These are phyloP conservation scores for Globisporangium spiculum DNA, from an alignment of 352 stramenopile species.

Conservation along the genomic window DNA sequence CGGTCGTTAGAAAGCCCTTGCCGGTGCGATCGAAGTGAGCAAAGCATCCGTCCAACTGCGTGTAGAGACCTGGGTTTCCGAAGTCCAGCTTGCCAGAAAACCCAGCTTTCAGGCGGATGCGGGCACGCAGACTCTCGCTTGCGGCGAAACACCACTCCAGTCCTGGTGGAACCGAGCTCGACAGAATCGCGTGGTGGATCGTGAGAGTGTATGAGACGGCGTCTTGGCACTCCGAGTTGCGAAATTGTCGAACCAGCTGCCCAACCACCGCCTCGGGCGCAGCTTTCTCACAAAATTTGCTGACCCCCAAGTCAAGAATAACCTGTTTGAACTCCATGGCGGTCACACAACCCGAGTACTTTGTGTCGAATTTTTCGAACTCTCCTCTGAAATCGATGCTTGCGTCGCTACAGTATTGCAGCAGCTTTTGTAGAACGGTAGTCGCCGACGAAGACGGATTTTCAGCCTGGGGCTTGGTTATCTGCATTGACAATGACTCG, in stretches of 20 bases:
- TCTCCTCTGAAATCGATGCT: slow-evolving; percentile 47
- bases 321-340: slow-evolving; percentile 56
- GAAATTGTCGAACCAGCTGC: slow-evolving; percentile 55
- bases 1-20: slow-evolving; percentile 46
- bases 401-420: slow-evolving; percentile 30
- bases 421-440: slow-evolving; percentile 20
- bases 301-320: slow-evolving; percentile 38
- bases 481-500: not conserved
- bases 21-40: slow-evolving; percentile 59
- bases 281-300: slow-evolving; percentile 17
- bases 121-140: slow-evolving; percentile 41
- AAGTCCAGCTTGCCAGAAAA: slow-evolving; percentile 33
- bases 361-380: slow-evolving; percentile 46
- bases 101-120: slow-evolving; percentile 35
- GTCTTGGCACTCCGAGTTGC: slow-evolving; percentile 24
- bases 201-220: slow-evolving; percentile 39
- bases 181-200: slow-evolving; percentile 22
- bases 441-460: slow-evolving; percentile 2
- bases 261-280: slow-evolving; percentile 42
- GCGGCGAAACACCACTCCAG: slow-evolving; percentile 25
- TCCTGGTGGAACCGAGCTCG: slow-evolving; percentile 2
- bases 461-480: not conserved
- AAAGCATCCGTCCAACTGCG: slow-evolving; percentile 48
- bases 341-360: slow-evolving; percentile 40
- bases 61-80: slow-evolving; percentile 24